These are phyloP conservation scores for Tardiomyces depauwii DNA, from an alignment of 1,139 yeast genomes.

Conservation along the genomic window DNA sequence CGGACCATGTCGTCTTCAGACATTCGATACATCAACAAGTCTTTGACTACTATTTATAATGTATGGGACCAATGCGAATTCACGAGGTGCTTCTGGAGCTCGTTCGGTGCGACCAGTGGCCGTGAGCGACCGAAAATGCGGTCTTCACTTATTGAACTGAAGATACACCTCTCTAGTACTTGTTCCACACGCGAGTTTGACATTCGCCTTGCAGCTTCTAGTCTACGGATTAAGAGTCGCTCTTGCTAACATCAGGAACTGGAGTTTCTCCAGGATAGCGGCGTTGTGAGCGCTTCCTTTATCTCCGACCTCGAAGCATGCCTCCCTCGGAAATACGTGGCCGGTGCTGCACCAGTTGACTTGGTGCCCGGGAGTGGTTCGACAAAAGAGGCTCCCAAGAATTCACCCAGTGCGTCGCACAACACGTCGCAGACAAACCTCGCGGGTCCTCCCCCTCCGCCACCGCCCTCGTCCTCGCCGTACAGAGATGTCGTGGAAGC, in stretches of 20 bases:
- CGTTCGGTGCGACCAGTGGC: too few relatives aligned
- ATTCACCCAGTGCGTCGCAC: background rate
- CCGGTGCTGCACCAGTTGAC: conserved; percentile 33
- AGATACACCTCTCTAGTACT: too few relatives aligned
- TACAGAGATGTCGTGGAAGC: conserved; percentile 45
- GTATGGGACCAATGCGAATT: too few relatives aligned
- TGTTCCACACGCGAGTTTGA: too few relatives aligned
- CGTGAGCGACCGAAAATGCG: too few relatives aligned
- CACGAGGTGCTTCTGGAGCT: too few relatives aligned
- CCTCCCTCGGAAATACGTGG: conserved; percentile 50
- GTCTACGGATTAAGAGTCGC: too few relatives aligned
- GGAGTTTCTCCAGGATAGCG: conserved; percentile 69
- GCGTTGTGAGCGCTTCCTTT: conserved; percentile 53
- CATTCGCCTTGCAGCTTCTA: too few relatives aligned
- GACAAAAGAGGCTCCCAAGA: background rate
- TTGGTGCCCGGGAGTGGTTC: conserved; percentile 3
- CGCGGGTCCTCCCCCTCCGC: conserved; percentile 6
- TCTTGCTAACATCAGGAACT: conserved; percentile 39
- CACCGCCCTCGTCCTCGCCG: conserved; percentile 13
- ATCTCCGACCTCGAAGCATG: conserved; percentile 39
- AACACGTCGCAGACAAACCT: conserved; percentile 6
- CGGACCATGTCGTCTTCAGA: background rate
- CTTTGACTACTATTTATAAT: conserved; percentile 62
- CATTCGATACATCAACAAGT: conserved; percentile 48
- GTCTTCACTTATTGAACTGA: too few relatives aligned